Evolutionary conservation across 106 monocot species (phyloP), one percentile per base, ranked within the genome.

Genomic region (Gastrodia elata): DNA sequence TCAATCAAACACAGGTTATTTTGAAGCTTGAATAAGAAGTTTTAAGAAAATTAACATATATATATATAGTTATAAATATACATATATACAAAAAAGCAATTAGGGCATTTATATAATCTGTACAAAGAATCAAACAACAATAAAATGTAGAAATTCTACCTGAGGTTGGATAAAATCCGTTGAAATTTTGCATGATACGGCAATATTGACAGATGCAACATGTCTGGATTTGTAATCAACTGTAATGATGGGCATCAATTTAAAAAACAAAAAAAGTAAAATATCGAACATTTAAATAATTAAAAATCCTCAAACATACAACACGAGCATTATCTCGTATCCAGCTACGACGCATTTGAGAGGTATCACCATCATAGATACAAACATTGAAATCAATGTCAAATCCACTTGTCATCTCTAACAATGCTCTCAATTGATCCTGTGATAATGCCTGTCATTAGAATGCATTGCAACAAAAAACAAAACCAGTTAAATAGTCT

Each of bases 181-280:
- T 88, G 68, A 34, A 90, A 97, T 64, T 86, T 86, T 39, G 69
- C 64, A 84, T 97, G 97, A 80, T 79, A 78, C 39, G 97, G 97
- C 83, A 97, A 77, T 75, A 97, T 93, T 59, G 93, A 90, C 68
- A 84, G 56, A 58, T 97, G 97, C 70, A 97, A 65, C 97, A 97
- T 97, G 77, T 97, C 97, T 39, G 97, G 97, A 70, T 97, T 97
- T 64, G 93, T 97, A 77, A 97, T 95, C 42, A 95, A 64, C 95
- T 95, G 88, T 78, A 86, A 36, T 46, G 38, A 81, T 73, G 49
- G 16, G 76, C 4, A 79, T 15, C 35, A 14, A 32, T 61, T 61
- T 61, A 32, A 61, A 15, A 16, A 36, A 27, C 3, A 59, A 73
- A n/a, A 72, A 18, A 22, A 5, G 72, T 64, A 48, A 73, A 25